Evolutionary conservation across 192 early-diverging fungal species (phyloP).

Genomic region (Pilaira anomala): DNA sequence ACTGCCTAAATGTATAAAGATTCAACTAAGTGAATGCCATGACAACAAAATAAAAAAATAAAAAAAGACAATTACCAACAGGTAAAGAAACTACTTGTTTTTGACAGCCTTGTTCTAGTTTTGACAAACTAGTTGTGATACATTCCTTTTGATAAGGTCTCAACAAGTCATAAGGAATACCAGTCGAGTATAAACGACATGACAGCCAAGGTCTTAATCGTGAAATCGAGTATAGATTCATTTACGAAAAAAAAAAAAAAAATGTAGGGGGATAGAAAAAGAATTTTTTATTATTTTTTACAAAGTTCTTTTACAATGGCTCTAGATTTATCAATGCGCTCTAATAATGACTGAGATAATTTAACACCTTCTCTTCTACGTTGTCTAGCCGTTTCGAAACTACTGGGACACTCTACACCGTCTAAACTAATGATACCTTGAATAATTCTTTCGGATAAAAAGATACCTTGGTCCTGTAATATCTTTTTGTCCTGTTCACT

Average conservation of each 20-base stretch:
- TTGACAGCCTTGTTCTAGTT: conserved; percentile 53
- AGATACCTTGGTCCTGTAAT: conserved; percentile 65
- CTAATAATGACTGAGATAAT: conserved; percentile 69
- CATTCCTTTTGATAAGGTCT: conserved; percentile 88
- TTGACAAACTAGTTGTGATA: conserved; percentile 60
- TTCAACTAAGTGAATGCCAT: background rate
- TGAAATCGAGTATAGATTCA: background rate
- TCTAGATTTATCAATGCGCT: conserved; percentile 60
- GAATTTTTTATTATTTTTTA: conserved; percentile 4
- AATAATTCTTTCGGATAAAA: conserved; percentile 70
- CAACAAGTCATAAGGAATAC: conserved; percentile 24
- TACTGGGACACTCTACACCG: conserved; percentile 60
- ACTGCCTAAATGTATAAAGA: conserved; percentile 52
- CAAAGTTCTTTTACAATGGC: background rate
- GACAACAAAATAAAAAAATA: background rate
- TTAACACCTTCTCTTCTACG: conserved; percentile 76
- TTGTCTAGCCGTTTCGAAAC: conserved; percentile 67
- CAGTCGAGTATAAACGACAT: background rate
- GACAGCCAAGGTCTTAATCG: background rate
- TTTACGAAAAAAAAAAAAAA: background rate
- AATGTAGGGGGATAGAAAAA: background rate
- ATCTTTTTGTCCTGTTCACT: conserved; percentile 50
- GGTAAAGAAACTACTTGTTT: conserved; percentile 81
- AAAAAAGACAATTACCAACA: conserved; percentile 36
- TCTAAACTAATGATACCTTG: conserved; percentile 76